These are phyloP conservation scores for Cotoneaster glaucophyllus DNA, from an alignment of 306 rosid species.

Conservation along the genomic window DNA sequence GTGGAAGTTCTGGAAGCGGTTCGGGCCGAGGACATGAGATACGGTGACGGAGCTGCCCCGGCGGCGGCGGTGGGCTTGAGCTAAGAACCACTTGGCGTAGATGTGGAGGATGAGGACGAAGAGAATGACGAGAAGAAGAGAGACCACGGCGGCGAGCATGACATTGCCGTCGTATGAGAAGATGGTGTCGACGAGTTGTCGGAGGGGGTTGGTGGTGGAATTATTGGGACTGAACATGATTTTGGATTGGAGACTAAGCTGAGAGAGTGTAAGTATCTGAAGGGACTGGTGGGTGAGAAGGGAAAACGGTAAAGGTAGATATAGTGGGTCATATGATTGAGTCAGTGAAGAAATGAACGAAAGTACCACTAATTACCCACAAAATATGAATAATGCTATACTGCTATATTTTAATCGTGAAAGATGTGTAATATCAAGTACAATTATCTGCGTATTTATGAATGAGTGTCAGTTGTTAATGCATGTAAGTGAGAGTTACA, in stretches of 20 bases:
- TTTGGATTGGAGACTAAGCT: not conserved
- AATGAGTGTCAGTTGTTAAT: not conserved
- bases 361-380: not conserved
- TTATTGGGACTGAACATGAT: slow-evolving; percentile 30
- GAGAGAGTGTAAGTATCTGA: not conserved
- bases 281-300: not conserved
- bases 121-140: slow-evolving; percentile 72
- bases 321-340: not conserved
- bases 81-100: slow-evolving; percentile 79
- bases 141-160: slow-evolving; percentile 77
- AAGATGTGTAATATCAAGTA: not conserved
- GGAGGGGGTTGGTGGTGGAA: slow-evolving; percentile 26
- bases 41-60: slow-evolving; percentile 41
- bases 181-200: slow-evolving; percentile 37
- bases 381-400: not conserved
- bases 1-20: slow-evolving; percentile 33
- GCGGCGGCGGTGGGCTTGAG: slow-evolving; percentile 48
- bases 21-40: slow-evolving; percentile 50
- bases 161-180: slow-evolving; percentile 74
- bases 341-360: not conserved
- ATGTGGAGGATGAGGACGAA: slow-evolving; percentile 87
- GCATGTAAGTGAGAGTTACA: not conserved
- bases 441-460: not conserved
- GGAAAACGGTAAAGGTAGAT: slow-evolving; percentile 13
- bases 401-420: not conserved